phyloP scores from a whole-genome alignment of 257 asterid genomes.

The Nemophila menziesii region DNA sequence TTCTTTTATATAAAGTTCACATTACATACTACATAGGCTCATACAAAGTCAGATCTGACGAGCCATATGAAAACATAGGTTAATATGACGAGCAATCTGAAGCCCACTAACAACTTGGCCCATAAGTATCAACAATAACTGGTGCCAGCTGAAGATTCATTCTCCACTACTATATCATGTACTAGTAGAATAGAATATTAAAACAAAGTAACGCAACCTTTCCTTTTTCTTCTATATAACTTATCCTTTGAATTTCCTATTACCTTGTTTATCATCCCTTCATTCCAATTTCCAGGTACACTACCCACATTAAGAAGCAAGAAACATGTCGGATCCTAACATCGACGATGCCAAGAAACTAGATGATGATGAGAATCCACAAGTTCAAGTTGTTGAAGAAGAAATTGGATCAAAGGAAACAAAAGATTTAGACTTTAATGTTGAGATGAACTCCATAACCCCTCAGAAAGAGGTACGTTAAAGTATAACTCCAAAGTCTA shows the following conservation, averaged over 20 bases:
- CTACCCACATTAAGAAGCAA: conserved; percentile 6
- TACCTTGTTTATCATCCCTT: not conserved
- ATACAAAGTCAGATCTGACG: too few relatives aligned
- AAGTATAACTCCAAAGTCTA: not conserved
- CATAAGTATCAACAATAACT: conserved; percentile 1
- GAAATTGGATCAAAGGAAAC: conserved; percentile 14
- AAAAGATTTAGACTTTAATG: conserved; percentile 10
- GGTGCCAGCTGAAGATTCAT: not conserved
- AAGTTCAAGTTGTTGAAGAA: conserved; percentile 22
- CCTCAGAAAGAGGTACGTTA: conserved; percentile 28
- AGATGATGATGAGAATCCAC: conserved; percentile 11
- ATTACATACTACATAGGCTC: too few relatives aligned
- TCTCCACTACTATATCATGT: not conserved
- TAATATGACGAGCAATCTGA: not conserved
- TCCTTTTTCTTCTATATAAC: not conserved
- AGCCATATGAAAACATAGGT: too few relatives aligned
- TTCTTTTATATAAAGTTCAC: too few relatives aligned
- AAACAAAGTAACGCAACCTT: conserved; percentile 9
- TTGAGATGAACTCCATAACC: conserved; percentile 18
- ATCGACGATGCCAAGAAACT: conserved; percentile 14
- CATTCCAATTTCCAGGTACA: not conserved
- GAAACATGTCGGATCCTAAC: conserved; percentile 22
- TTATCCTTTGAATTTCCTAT: not conserved
- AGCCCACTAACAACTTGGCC: not conserved
- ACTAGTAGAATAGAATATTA: too few relatives aligned